These are phyloP conservation scores for Fusarium pininemorale DNA, from an alignment of 2,329 filamentous ascomycete species.

Conservation along the genomic window DNA sequence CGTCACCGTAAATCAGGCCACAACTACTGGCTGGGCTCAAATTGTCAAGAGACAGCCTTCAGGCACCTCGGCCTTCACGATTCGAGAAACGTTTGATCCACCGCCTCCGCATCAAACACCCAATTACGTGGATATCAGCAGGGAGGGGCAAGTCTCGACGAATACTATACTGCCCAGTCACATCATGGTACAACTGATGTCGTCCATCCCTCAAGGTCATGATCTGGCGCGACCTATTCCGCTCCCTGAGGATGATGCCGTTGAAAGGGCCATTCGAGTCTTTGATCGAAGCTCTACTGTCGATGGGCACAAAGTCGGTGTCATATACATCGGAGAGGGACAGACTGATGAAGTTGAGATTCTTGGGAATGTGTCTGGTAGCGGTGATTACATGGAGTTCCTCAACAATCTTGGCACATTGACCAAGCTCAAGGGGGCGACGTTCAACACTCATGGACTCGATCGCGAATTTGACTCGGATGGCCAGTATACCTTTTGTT, in stretches of 20 bases:
- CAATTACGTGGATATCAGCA: conserved; percentile 57
- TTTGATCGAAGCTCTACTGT: conserved; percentile 92
- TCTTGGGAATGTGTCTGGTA: conserved; percentile 85
- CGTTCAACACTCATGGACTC: conserved; percentile 92
- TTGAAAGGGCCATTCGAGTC: conserved; percentile 76
- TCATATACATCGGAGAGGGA: conserved; percentile 90
- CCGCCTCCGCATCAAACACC: conserved; percentile 66
- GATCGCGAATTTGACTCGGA: conserved; percentile 81
- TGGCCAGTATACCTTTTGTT: conserved; percentile 89
- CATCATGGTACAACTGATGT: conserved; percentile 74
- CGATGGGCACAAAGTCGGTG: conserved; percentile 93
- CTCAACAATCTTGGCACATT: conserved; percentile 83
- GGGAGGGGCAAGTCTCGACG: conserved; percentile 62
- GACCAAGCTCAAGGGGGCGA: conserved; percentile 81
- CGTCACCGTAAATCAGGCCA: conserved; percentile 77
- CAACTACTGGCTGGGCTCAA: conserved; percentile 72
- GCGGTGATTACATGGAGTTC: conserved; percentile 87
- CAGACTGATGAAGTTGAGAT: conserved; percentile 87
- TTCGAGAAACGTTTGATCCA: conserved; percentile 68
- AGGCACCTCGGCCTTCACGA: conserved; percentile 68
- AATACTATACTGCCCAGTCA: conserved; percentile 77
- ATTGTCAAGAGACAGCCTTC: conserved; percentile 77
- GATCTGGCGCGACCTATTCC: conserved; percentile 76
- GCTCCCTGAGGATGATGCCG: conserved; percentile 75
- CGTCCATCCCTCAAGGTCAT: conserved; percentile 66